Conservation (phyloP, 108 stramenopile genomes). For the Tribonema minus region DNA sequence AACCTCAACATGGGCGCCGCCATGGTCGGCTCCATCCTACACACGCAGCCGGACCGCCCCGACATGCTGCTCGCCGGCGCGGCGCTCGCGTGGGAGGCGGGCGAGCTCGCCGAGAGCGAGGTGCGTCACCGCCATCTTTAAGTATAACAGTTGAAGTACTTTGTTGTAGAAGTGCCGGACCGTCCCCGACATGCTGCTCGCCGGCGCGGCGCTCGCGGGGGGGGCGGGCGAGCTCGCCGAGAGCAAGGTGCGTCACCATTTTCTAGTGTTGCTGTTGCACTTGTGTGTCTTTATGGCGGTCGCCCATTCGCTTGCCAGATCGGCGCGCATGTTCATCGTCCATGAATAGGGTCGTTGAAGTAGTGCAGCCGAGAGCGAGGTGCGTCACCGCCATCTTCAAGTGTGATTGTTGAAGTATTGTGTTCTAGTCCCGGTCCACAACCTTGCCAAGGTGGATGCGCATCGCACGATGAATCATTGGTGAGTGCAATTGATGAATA, state of each 20-base stretch:
- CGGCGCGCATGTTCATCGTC: too few species aligned
- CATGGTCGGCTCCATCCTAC: slow-evolving; percentile 19
- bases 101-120: slow-evolving; percentile 18
- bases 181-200: slow-evolving; percentile 33
- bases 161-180: too few species aligned
- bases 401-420: too few species aligned
- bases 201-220: slow-evolving; percentile 24
- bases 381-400: background rate
- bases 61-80: slow-evolving; percentile 35
- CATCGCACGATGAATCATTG: too few species aligned
- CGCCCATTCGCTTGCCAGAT: too few species aligned
- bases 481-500: too few species aligned
- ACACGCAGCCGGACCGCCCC: slow-evolving; percentile 12
- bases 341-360: too few species aligned
- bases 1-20: slow-evolving; percentile 21
- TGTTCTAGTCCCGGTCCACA: too few species aligned
- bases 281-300: too few species aligned
- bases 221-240: slow-evolving; percentile 20
- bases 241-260: background rate
- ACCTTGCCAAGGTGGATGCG: too few species aligned
- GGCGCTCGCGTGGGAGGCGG: slow-evolving; percentile 24
- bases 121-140: background rate
- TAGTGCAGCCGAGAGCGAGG: slow-evolving; percentile 6
- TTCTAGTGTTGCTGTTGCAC: too few species aligned
- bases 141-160: too few species aligned